Evolutionary conservation across 2,329 filamentous ascomycete genomes (phyloP), one percentile per base, ranked within the genome.

Genomic region (Fusarium pseudograminearum): DNA sequence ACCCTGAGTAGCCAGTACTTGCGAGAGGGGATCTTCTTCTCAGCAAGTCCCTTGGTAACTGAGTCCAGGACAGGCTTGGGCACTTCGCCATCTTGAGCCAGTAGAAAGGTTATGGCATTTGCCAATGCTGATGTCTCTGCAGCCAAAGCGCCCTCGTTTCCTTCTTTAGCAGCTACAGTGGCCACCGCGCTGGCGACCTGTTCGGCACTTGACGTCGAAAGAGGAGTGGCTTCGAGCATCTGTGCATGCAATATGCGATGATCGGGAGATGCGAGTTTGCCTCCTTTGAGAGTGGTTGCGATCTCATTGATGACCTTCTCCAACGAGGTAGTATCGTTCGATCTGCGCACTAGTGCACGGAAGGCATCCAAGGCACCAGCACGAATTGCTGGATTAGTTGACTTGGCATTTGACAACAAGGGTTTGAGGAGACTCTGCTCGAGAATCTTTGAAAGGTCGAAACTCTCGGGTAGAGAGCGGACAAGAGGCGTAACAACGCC

Each of bases 341-440:
- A 92, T 71, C 87, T 86, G 42, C 82, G 78, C 31, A 93, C 87
- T n/a, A 94, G 83, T 12, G 87, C 86, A 69, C 86, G 85, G 78
- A 98, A 97, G 10, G 91, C 91, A 40, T 86, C 84, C 24, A 94
- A 81, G 11, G 93, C 92, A 26, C 93, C 94, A 66, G 87, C 87
- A 58, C 95, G 90, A 66, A 98, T 93, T 4, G 81, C 80, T 16
- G 88, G 83, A 78, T 97, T 98, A 75, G 92, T 94, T 2, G 96
- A 98, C 79, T 97, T 98, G 78, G 94, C 85, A 76, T 94, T 97
- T 41, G 93, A 90, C n/a, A 98, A 81, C 15, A 99, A 83, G 8
- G 94, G 93, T 78, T 97, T 98, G 38, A 97, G 80, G 36, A 99
- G 84, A 65, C 91, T 92, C 28, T 85, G 84, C 54, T 87, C 85